Percentiles rank a stretch among this genome's conserved stretches.
Conservation (phyloP, 2,329 filamentous ascomycete species). For the Emmonsiellopsis sp. region DNA sequence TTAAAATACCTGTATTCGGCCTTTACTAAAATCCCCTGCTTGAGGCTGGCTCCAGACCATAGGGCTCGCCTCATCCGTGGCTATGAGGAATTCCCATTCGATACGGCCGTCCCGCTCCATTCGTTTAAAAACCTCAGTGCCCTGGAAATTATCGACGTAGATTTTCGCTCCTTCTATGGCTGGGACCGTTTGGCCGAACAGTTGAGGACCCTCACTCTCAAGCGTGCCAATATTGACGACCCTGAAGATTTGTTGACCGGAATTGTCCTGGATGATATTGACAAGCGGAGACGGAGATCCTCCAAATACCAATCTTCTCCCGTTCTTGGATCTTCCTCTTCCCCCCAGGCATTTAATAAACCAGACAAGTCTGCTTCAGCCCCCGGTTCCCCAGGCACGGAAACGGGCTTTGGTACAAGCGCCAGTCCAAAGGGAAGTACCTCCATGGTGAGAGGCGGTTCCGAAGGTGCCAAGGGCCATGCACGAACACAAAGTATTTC, state of each 20-base stretch:
- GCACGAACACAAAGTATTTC: conserved; percentile 64
- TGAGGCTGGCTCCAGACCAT: conserved; percentile 85
- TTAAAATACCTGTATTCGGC: conserved; percentile 95
- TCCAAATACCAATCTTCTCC: conserved; percentile 79
- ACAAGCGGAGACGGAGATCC: conserved; percentile 78
- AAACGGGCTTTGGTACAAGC: conserved; percentile 39
- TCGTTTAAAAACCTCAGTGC: conserved; percentile 95
- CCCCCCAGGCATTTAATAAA: conserved; percentile 54
- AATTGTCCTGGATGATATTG: conserved; percentile 93
- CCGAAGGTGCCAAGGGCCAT: conserved; percentile 35
- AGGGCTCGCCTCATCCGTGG: conserved; percentile 81
- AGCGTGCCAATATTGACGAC: conserved; percentile 79
- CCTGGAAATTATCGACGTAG: conserved; percentile 87
- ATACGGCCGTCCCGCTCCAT: conserved; percentile 91
- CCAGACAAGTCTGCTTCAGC: conserved; percentile 61
- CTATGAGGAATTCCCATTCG: conserved; percentile 96
- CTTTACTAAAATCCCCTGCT: conserved; percentile 94
- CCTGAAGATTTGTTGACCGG: conserved; percentile 82
- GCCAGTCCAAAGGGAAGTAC: conserved; percentile 38
- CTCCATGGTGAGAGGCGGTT: conserved; percentile 49
- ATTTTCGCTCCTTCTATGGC: conserved; percentile 93
- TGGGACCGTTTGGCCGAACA: conserved; percentile 94
- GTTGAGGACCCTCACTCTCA: conserved; percentile 78
- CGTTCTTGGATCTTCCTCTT: conserved; percentile 49
- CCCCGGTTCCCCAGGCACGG: conserved; percentile 54